These are phyloP conservation scores for Neospora caninum DNA, from an alignment of 169 alveolate genomes.

Conservation along the genomic window DNA sequence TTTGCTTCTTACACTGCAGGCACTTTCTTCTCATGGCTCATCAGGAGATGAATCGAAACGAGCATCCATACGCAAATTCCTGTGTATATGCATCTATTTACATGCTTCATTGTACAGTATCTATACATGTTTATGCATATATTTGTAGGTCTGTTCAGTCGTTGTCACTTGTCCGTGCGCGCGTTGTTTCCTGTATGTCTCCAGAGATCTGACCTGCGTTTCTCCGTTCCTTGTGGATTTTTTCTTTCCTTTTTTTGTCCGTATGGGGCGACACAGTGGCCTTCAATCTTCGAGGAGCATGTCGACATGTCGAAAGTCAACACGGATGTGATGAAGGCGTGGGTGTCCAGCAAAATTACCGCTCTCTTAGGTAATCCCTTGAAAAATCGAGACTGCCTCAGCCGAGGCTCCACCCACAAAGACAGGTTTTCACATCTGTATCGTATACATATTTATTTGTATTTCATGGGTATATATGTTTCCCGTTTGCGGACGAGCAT, in stretches of 20 bases:
- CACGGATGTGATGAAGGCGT: constrained; percentile 68
- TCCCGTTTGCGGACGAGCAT: background rate
- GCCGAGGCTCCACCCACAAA: background rate
- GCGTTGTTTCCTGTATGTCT: background rate
- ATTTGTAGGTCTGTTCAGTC: too few species aligned
- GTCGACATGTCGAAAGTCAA: constrained; percentile 73
- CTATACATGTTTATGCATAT: too few species aligned
- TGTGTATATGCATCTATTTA: too few species aligned
- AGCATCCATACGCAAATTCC: too few species aligned
- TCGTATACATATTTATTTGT: too few species aligned
- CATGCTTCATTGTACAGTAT: too few species aligned
- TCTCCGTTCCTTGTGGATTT: background rate
- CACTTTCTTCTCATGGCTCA: too few species aligned
- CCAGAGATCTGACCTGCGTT: too few species aligned
- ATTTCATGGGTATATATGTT: too few species aligned
- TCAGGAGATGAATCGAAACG: too few species aligned
- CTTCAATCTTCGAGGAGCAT: constrained; percentile 57
- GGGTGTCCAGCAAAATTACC: constrained; percentile 70
- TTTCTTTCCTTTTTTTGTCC: background rate
- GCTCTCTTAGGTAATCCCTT: constrained; percentile 61
- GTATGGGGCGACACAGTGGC: constrained; percentile 64
- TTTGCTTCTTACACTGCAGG: too few species aligned
- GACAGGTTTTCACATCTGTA: too few species aligned
- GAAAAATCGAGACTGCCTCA: background rate
- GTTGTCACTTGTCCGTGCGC: background rate